A percentile compares a stretch with the other conserved stretches of the same genome.
Evolutionary conservation across 2,329 filamentous ascomycete species (phyloP).

Genomic region (Nectriaceae sp.): DNA sequence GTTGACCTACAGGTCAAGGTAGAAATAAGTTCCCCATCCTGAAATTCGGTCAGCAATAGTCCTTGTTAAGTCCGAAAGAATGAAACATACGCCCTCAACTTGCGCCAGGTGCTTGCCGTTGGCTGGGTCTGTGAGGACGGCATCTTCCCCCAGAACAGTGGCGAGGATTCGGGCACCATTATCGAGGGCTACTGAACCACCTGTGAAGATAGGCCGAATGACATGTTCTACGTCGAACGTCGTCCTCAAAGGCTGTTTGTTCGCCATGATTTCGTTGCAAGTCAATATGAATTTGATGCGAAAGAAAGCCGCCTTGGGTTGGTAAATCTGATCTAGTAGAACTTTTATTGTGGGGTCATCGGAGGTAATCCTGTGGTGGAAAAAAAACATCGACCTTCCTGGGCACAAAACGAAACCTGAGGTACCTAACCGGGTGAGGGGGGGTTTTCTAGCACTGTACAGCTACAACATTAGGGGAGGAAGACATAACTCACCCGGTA

Average conservation of each 20-base stretch:
- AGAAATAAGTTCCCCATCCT: conserved; percentile 81
- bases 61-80: background rate
- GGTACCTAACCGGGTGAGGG: conserved; percentile 8
- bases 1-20: conserved; percentile 65
- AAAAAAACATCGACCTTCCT: background rate
- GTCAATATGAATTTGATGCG: conserved; percentile 18
- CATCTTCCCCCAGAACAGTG: conserved; percentile 90
- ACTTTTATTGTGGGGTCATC: conserved; percentile 20
- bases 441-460: no score
- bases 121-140: conserved; percentile 79
- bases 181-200: conserved; percentile 83
- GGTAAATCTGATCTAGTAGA: conserved; percentile 16
- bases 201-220: conserved; percentile 91
- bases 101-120: conserved; percentile 81
- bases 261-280: conserved; percentile 48
- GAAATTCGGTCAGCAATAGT: conserved; percentile 18
- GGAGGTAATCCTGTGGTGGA: background rate
- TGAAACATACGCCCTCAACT: conserved; percentile 74
- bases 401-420: background rate
- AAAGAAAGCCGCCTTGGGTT: conserved; percentile 17
- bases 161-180: conserved; percentile 80
- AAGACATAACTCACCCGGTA: conserved; percentile 70
- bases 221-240: conserved; percentile 84
- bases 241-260: conserved; percentile 70
- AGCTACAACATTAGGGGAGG: no score